phyloP scores from a whole-genome alignment of 2,329 filamentous ascomycete genomes.

The Neodidymelliopsis sp. region DNA sequence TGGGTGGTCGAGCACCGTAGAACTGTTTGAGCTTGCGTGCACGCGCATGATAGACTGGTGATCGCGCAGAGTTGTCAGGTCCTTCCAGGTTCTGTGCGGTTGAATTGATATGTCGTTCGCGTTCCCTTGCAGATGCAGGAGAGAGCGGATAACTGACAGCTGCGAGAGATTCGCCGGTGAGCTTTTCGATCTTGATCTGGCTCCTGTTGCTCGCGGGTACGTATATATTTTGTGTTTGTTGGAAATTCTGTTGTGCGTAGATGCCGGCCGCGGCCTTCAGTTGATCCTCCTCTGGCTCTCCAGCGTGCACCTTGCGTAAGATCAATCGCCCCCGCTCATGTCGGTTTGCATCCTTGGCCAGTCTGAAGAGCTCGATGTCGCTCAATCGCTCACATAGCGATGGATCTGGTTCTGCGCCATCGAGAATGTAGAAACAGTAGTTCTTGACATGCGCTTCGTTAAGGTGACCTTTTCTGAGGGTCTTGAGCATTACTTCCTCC shows the following conservation, averaged over 20 bases:
- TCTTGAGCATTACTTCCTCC: slow-evolving; percentile 91
- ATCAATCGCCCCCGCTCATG: slow-evolving; percentile 92
- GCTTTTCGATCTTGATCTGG: slow-evolving; percentile 85
- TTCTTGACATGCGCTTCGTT: slow-evolving; percentile 92
- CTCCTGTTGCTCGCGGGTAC: slow-evolving; percentile 76
- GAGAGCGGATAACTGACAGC: slow-evolving; percentile 87
- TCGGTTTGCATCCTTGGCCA: slow-evolving; percentile 85
- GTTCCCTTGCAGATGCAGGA: slow-evolving; percentile 71
- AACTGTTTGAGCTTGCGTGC: slow-evolving; percentile 75
- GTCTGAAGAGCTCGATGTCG: slow-evolving; percentile 87
- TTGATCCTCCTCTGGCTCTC: slow-evolving; percentile 87
- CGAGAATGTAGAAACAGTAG: slow-evolving; percentile 95
- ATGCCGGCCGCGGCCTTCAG: slow-evolving; percentile 87
- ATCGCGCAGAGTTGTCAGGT: slow-evolving; percentile 37
- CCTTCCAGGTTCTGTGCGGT: slow-evolving; percentile 59
- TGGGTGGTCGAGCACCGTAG: slow-evolving; percentile 90
- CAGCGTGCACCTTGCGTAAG: slow-evolving; percentile 87
- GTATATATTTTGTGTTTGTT: slow-evolving; percentile 68
- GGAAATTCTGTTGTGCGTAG: slow-evolving; percentile 80
- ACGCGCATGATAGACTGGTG: slow-evolving; percentile 51
- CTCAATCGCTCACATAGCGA: slow-evolving; percentile 81
- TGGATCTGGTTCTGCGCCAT: slow-evolving; percentile 83
- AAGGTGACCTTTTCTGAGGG: slow-evolving; percentile 84
- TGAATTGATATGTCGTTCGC: slow-evolving; percentile 69
- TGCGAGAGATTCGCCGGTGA: slow-evolving; percentile 87